Evolutionary conservation across 768 basidiomycete genomes (phyloP).

Genomic region (Leccinum aurantiacum): DNA sequence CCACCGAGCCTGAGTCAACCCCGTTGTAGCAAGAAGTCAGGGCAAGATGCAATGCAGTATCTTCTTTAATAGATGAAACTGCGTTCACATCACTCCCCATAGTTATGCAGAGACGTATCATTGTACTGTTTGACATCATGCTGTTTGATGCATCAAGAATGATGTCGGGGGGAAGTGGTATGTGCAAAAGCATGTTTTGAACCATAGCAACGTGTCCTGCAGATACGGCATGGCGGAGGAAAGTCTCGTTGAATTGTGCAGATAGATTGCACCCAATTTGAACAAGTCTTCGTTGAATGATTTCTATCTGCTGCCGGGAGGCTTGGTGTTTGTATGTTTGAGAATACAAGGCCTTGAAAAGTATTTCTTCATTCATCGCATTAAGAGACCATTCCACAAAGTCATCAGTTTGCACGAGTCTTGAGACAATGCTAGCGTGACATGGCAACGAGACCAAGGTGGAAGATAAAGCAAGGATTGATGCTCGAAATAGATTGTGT

Average conservation of each 20-base stretch:
- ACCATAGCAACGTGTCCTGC: background rate
- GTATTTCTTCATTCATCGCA: background rate
- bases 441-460: too few species aligned
- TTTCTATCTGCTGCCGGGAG: background rate
- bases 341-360: background rate
- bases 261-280: background rate
- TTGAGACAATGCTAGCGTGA: background rate
- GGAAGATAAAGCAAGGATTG: too few species aligned
- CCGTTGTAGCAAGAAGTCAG: accelerated
- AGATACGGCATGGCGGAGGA: background rate
- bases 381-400: background rate
- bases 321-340: accelerated
- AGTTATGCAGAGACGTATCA: background rate
- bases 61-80: background rate
- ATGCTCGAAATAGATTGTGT: background rate
- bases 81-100: background rate
- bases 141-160: background rate
- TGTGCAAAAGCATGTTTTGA: background rate
- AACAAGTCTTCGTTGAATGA: background rate
- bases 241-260: background rate
- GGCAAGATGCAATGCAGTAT: background rate
- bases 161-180: background rate
- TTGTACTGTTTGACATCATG: background rate
- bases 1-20: background rate
- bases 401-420: background rate